phyloP scores from a whole-genome alignment of 371 early-diverging fungal genomes.

The Mortierella sp. region DNA sequence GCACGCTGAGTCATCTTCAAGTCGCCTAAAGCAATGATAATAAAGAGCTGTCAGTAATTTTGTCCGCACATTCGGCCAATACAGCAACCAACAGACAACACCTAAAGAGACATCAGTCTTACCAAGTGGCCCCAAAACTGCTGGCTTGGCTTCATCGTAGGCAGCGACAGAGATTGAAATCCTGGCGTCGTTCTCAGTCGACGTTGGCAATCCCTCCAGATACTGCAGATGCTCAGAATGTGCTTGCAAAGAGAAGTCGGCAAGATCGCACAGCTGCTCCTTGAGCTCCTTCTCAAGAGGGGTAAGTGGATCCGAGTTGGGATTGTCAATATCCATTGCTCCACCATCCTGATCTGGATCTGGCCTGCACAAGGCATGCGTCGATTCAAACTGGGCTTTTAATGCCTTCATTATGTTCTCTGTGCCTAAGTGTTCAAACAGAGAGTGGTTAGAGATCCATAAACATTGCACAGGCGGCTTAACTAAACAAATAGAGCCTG shows the following conservation, averaged over 20 bases:
- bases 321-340: constrained; percentile 30
- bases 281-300: constrained; percentile 23
- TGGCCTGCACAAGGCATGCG: constrained; percentile 18
- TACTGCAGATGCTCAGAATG: constrained; percentile 42
- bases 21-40: constrained; percentile 14
- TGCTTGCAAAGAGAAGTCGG: constrained; percentile 42
- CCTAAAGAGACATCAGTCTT: not conserved
- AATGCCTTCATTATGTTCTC: constrained; percentile 31
- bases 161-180: constrained; percentile 24
- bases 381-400: constrained; percentile 23
- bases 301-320: not conserved
- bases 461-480: too few species aligned
- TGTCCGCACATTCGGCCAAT: not conserved
- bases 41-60: not conserved
- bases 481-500: not conserved
- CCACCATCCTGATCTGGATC: not conserved
- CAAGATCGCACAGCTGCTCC: constrained; percentile 49
- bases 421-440: constrained; percentile 9
- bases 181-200: constrained; percentile 19
- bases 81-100: too few species aligned
- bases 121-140: constrained; percentile 31
- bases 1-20: constrained; percentile 34
- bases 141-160: constrained; percentile 31
- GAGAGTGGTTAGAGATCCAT: not conserved
- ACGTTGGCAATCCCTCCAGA: constrained; percentile 30